Conservation (phyloP, 2,329 filamentous ascomycete genomes). For the Alternaria brassicae region DNA sequence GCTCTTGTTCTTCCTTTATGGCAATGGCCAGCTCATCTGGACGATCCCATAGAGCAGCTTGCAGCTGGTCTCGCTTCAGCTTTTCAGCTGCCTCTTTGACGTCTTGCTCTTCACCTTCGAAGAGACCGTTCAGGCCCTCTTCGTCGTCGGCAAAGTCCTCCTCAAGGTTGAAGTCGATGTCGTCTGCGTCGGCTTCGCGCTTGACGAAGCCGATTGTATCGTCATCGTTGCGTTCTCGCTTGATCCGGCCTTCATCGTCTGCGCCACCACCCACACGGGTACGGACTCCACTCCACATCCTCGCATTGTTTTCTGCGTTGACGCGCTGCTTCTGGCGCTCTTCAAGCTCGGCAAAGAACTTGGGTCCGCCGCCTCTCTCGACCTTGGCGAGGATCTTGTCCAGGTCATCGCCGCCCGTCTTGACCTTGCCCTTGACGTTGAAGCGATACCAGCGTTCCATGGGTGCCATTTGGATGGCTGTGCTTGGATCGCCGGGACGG, state of each 20-base stretch:
- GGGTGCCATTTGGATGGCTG: constrained; percentile 79
- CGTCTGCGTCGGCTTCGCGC: constrained; percentile 65
- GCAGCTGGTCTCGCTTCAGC: constrained; percentile 80
- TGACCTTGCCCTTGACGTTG: constrained; percentile 74
- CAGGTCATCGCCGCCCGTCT: constrained; percentile 83
- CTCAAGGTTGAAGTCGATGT: constrained; percentile 70
- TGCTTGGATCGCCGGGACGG: constrained; percentile 64
- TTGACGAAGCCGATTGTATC: constrained; percentile 52
- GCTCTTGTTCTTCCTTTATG: constrained; percentile 70
- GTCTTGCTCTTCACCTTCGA: constrained; percentile 57
- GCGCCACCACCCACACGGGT: constrained; percentile 44
- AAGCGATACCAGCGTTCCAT: constrained; percentile 97
- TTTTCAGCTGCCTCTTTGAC: constrained; percentile 69
- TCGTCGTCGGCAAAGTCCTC: constrained; percentile 85
- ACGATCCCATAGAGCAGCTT: constrained; percentile 82
- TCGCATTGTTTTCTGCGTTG: constrained; percentile 39
- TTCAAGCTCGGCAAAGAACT: constrained; percentile 69
- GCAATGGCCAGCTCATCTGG: constrained; percentile 62
- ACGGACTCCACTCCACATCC: constrained; percentile 29
- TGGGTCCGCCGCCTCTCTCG: constrained; percentile 73
- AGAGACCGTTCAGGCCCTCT: constrained; percentile 60
- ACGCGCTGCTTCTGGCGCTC: constrained; percentile 60
- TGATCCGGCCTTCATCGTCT: constrained; percentile 49
- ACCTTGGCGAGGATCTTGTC: constrained; percentile 79
- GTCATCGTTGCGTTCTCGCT: constrained; percentile 50